These are phyloP conservation scores for Aspergillus sclerotioniger DNA, from an alignment of 495 filamentous ascomycete species.

Conservation along the genomic window DNA sequence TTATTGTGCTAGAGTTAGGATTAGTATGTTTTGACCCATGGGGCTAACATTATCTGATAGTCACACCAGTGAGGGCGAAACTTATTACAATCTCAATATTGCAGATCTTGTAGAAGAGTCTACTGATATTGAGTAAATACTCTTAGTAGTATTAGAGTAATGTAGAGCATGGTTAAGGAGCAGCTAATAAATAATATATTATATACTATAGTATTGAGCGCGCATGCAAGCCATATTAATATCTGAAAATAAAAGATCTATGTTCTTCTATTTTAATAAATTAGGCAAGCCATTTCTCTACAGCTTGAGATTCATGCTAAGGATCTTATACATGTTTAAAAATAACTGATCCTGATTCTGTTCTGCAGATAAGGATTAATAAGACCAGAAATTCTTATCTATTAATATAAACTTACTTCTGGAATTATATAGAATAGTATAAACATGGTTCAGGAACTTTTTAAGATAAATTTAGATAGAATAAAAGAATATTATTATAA, in stretches of 20 bases:
- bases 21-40: conserved; percentile 2
- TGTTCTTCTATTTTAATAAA: conserved; percentile 62
- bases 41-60: conserved; percentile 38
- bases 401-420: conserved; percentile 33
- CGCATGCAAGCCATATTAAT: conserved; percentile 86
- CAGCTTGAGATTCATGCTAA: conserved; percentile 50
- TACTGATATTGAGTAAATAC: conserved; percentile 26
- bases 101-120: conserved; percentile 32
- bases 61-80: conserved; percentile 35
- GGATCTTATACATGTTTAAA: conserved; percentile 34
- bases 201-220: conserved; percentile 90
- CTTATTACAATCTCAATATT: conserved; percentile 31
- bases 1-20: conserved; percentile 13
- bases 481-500: conserved; percentile 72
- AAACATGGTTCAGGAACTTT: conserved; percentile 79
- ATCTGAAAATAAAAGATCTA: conserved; percentile 63
- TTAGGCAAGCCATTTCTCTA: conserved; percentile 46
- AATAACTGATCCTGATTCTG: conserved; percentile 27
- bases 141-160: too few species aligned
- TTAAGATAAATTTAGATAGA: conserved; percentile 81
- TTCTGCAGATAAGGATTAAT: conserved; percentile 15
- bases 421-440: conserved; percentile 74
- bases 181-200: conserved; percentile 83
- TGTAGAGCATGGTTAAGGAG: conserved; percentile 68
- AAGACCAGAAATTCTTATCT: background rate